Conservation (phyloP, 768 basidiomycete genomes). For the Termitomyces sp. region DNA sequence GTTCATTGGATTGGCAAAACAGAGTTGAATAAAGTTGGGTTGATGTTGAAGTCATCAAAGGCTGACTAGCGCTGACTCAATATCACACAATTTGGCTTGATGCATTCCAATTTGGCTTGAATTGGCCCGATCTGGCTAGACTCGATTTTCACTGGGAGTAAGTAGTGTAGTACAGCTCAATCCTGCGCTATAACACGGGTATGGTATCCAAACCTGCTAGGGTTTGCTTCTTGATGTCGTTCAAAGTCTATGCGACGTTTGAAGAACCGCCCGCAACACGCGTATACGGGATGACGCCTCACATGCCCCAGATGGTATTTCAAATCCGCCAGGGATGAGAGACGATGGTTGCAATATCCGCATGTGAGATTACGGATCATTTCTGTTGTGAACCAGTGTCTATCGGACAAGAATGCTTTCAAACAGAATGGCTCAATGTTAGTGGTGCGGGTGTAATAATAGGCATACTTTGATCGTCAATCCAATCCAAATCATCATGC, state of each 20-base stretch:
- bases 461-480: conserved; percentile 18
- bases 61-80: too few species aligned
- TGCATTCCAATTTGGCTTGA: too few species aligned
- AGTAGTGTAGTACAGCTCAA: not conserved
- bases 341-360: conserved; percentile 21
- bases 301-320: conserved; percentile 21
- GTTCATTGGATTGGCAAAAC: too few species aligned
- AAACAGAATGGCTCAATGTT: not conserved
- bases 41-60: too few species aligned
- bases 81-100: too few species aligned
- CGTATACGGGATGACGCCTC: conserved; percentile 19
- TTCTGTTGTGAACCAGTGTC: conserved; percentile 20
- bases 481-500: conserved; percentile 18
- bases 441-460: not conserved
- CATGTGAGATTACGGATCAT: conserved; percentile 21
- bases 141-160: too few species aligned
- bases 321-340: conserved; percentile 21
- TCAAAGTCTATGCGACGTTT: conserved; percentile 17
- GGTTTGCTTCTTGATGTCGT: conserved; percentile 11
- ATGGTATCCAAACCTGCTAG: conserved; percentile 6
- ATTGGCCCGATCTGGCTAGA: too few species aligned
- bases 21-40: too few species aligned
- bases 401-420: conserved; percentile 13
- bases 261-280: conserved; percentile 25
- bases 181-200: not conserved